Percentiles rank a stretch among this genome's conserved stretches.
phyloP scores from a whole-genome alignment of 495 filamentous ascomycete genomes.

The Echria macrotheca region DNA sequence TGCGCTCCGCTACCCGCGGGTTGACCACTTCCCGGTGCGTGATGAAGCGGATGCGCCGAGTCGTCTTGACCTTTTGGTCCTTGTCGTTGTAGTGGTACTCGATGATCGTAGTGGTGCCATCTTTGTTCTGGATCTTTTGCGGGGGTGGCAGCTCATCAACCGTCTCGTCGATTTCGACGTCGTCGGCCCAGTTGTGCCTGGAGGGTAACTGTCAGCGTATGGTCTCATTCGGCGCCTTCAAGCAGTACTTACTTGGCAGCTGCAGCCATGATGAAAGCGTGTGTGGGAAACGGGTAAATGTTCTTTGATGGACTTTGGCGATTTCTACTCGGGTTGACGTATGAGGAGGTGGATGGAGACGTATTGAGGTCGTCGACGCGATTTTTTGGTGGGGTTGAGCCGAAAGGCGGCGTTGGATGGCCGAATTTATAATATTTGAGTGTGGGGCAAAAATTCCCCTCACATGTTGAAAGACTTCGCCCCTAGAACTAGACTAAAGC shows the following conservation, averaged over 20 bases:
- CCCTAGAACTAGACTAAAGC: neutral
- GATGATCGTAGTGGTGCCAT: slow-evolving; percentile 92
- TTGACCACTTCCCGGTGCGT: slow-evolving; percentile 87
- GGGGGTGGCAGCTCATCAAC: slow-evolving; percentile 72
- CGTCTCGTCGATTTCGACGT: slow-evolving; percentile 83
- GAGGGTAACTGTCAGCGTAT: no score
- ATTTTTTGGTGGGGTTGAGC: slow-evolving; percentile 26
- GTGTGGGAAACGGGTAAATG: no score
- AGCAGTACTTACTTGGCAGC: slow-evolving; percentile 26
- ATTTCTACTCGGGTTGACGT: no score
- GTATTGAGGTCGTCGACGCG: slow-evolving; percentile 1
- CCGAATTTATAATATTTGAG: slow-evolving; percentile 32
- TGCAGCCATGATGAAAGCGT: slow-evolving; percentile 28
- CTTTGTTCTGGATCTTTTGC: slow-evolving; percentile 88
- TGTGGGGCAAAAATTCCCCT: slow-evolving; percentile 33
- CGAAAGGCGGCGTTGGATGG: slow-evolving; percentile 3
- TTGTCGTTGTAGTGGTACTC: slow-evolving; percentile 88
- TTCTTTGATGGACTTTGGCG: no score
- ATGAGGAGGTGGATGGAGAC: no score
- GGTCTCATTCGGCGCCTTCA: no score
- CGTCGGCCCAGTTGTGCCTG: slow-evolving; percentile 85
- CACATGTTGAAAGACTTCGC: neutral
- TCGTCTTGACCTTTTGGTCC: slow-evolving; percentile 93
- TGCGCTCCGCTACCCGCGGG: slow-evolving; percentile 90
- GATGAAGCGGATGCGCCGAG: slow-evolving; percentile 85